Percentiles rank a stretch among this genome's conserved stretches.
These are phyloP conservation scores for Oryza rufipogon DNA, from an alignment of 176 grass and related monocot species.

Conservation along the genomic window DNA sequence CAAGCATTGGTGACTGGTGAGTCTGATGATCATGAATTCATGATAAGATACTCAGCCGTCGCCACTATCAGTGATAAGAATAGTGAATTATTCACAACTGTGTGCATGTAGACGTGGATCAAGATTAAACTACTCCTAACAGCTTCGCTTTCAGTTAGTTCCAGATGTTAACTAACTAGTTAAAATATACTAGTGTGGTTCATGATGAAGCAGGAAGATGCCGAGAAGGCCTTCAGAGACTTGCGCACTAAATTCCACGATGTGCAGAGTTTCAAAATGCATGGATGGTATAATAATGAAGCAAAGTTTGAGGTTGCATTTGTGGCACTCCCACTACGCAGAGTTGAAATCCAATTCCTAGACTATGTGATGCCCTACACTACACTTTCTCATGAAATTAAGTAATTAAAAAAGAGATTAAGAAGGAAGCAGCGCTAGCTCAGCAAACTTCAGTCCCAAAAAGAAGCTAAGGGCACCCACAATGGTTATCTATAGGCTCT, in stretches of 20 bases:
- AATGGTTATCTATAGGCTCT: no score
- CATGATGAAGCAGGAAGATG: constrained; percentile 2
- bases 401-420: no score
- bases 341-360: background rate
- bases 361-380: no score
- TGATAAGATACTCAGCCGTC: no score
- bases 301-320: background rate
- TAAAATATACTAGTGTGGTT: background rate
- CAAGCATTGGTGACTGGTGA: background rate
- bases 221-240: background rate
- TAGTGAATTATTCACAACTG: background rate
- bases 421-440: no score
- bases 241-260: no score
- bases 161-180: background rate
- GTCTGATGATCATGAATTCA: background rate
- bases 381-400: no score
- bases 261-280: no score
- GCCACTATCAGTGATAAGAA: background rate
- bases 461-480: no score
- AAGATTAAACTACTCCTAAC: background rate
- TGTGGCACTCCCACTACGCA: background rate
- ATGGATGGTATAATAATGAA: no score
- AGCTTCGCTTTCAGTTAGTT: background rate
- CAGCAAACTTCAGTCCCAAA: no score
- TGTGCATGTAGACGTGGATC: background rate